Evolutionary conservation across 2,329 filamentous ascomycete species (phyloP).

Genomic region (Aureobasidium sp.): DNA sequence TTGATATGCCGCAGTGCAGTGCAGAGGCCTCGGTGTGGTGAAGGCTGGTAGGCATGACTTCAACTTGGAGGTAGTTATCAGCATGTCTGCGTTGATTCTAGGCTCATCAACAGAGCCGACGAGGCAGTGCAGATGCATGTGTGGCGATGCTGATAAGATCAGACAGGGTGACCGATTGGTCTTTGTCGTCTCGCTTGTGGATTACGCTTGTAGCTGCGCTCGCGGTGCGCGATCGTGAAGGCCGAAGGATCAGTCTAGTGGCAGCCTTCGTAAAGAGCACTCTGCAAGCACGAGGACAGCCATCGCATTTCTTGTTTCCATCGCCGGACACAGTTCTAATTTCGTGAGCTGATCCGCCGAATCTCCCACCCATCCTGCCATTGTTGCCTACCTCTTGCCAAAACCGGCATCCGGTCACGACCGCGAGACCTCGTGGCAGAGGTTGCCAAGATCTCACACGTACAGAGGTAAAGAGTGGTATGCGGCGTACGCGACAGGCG

Average conservation of each 20-base stretch:
- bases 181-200: not conserved
- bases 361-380: not conserved
- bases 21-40: not conserved
- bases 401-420: not conserved
- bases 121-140: not conserved
- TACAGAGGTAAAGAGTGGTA: not conserved
- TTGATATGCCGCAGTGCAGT: constrained; percentile 10
- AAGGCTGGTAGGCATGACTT: not conserved
- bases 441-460: not conserved
- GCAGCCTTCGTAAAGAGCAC: not conserved
- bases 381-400: not conserved
- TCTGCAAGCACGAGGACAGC: not conserved
- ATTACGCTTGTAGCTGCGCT: not conserved
- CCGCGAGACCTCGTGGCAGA: not conserved
- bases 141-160: not conserved
- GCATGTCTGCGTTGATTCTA: not conserved
- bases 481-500: not conserved
- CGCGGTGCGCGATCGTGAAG: not conserved
- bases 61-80: not conserved
- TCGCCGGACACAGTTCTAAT: not conserved
- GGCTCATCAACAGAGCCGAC: too few species aligned
- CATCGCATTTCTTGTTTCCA: not conserved
- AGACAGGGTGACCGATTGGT: not conserved
- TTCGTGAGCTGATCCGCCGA: not conserved
- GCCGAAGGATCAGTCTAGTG: constrained; percentile 3